These are phyloP conservation scores for Melianthus villosus DNA, from an alignment of 441 rosid species.

Conservation along the genomic window DNA sequence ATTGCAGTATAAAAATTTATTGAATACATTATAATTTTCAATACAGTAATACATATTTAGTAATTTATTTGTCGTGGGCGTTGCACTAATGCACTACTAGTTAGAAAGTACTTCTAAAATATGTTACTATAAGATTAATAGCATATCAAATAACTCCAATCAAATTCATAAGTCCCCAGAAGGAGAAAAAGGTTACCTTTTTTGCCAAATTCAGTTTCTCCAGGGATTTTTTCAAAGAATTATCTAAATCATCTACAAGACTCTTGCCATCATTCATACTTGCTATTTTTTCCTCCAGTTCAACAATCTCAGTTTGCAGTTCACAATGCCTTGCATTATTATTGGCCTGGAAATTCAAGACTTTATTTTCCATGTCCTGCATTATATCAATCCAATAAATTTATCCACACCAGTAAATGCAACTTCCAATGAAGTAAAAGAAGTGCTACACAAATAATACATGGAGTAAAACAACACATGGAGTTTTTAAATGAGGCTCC, in stretches of 20 bases:
- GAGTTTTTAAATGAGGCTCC: too few species aligned
- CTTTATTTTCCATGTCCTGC: constrained; percentile 37
- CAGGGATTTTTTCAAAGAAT: constrained; percentile 21
- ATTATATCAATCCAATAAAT: constrained; percentile 6
- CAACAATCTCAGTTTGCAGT: constrained; percentile 26
- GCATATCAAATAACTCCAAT: too few species aligned
- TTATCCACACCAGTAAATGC: constrained; percentile 4
- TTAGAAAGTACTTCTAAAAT: too few species aligned
- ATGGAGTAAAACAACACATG: too few species aligned
- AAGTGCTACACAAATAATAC: too few species aligned
- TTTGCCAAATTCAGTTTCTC: constrained; percentile 34
- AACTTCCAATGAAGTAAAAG: background rate
- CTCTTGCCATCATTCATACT: constrained; percentile 18
- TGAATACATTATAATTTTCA: too few species aligned
- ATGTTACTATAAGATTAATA: too few species aligned
- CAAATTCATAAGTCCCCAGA: background rate
- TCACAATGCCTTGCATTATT: constrained; percentile 23
- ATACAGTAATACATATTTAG: too few species aligned
- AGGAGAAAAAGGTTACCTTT: constrained; percentile 26
- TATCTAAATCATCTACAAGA: constrained; percentile 23
- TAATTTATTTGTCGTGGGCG: too few species aligned
- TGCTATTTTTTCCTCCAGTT: constrained; percentile 33
- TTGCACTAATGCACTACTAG: too few species aligned
- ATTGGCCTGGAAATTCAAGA: constrained; percentile 24
- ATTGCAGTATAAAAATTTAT: too few species aligned